Evolutionary conservation across 2,329 filamentous ascomycete species (phyloP), one percentile per base, ranked within the genome.

Genomic region (Phoma sp.): DNA sequence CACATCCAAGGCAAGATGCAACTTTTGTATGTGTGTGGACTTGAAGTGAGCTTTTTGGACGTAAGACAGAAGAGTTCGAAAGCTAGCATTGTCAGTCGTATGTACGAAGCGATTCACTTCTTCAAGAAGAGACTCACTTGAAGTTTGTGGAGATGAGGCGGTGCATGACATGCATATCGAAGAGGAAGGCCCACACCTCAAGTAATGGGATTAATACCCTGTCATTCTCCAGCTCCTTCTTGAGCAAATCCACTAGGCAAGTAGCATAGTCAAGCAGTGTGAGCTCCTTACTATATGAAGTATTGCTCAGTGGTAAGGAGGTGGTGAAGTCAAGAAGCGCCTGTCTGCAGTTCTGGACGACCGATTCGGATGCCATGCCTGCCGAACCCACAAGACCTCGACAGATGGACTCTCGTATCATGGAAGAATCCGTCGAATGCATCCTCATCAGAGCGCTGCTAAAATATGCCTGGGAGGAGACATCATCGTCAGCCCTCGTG

Each of bases 41-140:
- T 93, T 94, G 78, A 90, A 93, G 60, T 93, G 90, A 0, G 90
- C 84, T 74, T 88, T 92, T 68, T 96, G 91, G 4, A 89, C 85
- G 32, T 86, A 80, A 6, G 87, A 79, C 55, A 92, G 91, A 3
- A 96, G 76, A 6, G 74, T 80, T 57, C 85, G 85, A 70, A 83
- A 84, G 51, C 81, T 61, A 24, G 44, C 1, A 3, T 60, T 22
- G 24, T 53, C 19, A 57, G 38, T 46, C 12, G 3, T 3, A 12
- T 6, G 10, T 1, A 7, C 12, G 4, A 13, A 22, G 36, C 38
- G 38, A 27, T 6, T 27, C 13, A 6, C 6, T 4, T 17, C 10
- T 13, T 1, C 13, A 17, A 43, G 22, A 38, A 37, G 40, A 24
- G 33, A 64, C 78, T 74, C 60, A 80, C 82, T 77, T 93, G 87